Evolutionary conservation across 352 stramenopile genomes (phyloP).

Genomic region (Discostella stelligera): DNA sequence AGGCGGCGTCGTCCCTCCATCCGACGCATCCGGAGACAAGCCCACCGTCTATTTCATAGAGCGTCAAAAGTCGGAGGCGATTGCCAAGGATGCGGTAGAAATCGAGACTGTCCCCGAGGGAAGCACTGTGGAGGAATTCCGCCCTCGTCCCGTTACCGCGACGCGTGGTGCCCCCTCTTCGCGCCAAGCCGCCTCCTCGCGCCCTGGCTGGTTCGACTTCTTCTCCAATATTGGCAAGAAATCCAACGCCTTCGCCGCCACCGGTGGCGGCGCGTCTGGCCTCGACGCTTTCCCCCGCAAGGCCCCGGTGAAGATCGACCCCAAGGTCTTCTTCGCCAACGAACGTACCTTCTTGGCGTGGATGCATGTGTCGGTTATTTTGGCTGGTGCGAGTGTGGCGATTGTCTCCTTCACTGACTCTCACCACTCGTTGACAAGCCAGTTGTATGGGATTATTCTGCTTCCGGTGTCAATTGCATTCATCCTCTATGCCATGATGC

Average conservation of each 20-base stretch:
- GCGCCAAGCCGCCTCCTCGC: neutral
- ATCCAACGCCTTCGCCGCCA: constrained; percentile 23
- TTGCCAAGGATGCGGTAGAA: constrained; percentile 30
- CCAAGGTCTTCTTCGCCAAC: constrained; percentile 83
- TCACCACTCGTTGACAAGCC: constrained; percentile 24
- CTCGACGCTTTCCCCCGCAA: constrained; percentile 42
- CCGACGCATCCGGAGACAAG: constrained; percentile 25
- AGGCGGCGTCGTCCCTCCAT: constrained; percentile 20
- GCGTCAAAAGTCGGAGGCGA: constrained; percentile 21
- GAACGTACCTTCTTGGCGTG: constrained; percentile 83
- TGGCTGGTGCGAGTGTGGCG: constrained; percentile 76
- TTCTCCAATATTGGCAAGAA: constrained; percentile 47
- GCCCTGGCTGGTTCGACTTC: constrained; percentile 31
- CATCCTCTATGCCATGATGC: constrained; percentile 78
- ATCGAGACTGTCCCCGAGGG: constrained; percentile 51
- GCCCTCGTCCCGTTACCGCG: constrained; percentile 20
- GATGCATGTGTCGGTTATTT: constrained; percentile 75
- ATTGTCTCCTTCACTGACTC: constrained; percentile 73
- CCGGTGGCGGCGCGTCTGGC: neutral
- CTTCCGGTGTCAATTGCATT: constrained; percentile 81
- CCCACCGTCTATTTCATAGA: constrained; percentile 50
- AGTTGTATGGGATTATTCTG: constrained; percentile 79
- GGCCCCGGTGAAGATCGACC: constrained; percentile 72
- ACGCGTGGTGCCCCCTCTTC: neutral
- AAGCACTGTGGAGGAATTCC: constrained; percentile 25